A percentile compares a stretch with the other conserved stretches of the same genome.
These are phyloP conservation scores for Sporopachydermia quercuum DNA, from an alignment of 805 yeast species.

Conservation along the genomic window DNA sequence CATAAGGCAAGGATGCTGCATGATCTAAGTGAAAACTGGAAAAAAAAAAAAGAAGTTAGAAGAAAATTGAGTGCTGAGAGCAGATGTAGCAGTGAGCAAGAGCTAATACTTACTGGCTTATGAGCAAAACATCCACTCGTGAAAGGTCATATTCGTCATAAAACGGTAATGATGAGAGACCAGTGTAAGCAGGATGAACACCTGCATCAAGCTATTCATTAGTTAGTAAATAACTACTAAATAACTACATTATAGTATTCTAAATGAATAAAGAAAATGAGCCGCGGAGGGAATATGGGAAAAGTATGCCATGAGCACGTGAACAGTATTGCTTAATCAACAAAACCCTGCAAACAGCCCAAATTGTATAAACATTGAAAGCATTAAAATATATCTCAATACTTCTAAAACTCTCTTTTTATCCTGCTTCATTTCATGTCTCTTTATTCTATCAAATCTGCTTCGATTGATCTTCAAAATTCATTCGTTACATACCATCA, in stretches of 20 bases:
- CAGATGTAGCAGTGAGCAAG: no score
- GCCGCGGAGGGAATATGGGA: no score
- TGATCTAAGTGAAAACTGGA: constrained; percentile 82
- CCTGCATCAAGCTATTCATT: constrained; percentile 65
- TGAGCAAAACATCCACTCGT: constrained; percentile 69
- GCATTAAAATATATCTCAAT: no score
- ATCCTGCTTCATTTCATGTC: neutral
- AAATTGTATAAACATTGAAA: no score
- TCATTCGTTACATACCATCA: constrained; percentile 36
- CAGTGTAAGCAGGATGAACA: constrained; percentile 88
- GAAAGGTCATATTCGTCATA: constrained; percentile 90
- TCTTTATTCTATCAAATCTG: neutral
- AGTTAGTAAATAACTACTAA: constrained; percentile 2
- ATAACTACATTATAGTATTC: no score
- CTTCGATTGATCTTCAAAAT: neutral
- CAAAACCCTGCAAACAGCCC: no score
- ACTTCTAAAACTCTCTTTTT: no score
- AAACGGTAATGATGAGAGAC: constrained; percentile 83
- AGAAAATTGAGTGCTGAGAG: no score
- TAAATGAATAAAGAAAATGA: no score
- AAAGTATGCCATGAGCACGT: no score
- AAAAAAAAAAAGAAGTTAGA: no score
- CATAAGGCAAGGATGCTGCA: constrained; percentile 95
- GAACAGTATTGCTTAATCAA: no score
- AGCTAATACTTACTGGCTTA: constrained; percentile 51